These are phyloP conservation scores for Hanseniaspora taiwanica DNA, from an alignment of 805 yeast genomes.

Conservation along the genomic window DNA sequence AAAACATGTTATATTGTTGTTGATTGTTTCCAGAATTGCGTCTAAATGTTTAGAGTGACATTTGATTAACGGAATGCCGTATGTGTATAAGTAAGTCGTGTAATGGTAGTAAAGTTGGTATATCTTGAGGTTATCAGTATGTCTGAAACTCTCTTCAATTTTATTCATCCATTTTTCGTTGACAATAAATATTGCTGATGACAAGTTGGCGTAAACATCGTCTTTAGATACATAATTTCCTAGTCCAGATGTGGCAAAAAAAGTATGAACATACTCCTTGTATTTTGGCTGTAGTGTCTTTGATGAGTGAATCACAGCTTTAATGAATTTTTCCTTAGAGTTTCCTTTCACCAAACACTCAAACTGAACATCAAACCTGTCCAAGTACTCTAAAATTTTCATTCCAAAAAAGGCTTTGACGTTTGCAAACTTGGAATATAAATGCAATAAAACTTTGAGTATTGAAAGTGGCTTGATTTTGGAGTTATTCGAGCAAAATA, in stretches of 20 bases:
- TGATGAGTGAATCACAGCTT: conserved; percentile 8
- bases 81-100: conserved; percentile 1
- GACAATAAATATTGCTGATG: neutral
- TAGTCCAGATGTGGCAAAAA: neutral
- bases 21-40: neutral
- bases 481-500: conserved; percentile 1
- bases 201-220: neutral
- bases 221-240: neutral
- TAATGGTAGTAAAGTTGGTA: conserved; percentile 5
- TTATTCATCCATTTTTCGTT: conserved; percentile 3
- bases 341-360: conserved; percentile 15
- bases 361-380: conserved; percentile 13
- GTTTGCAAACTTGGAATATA: neutral
- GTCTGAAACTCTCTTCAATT: conserved; percentile 2
- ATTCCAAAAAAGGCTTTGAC: conserved; percentile 17
- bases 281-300: neutral
- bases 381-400: conserved; percentile 20
- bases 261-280: neutral
- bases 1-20: neutral
- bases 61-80: neutral
- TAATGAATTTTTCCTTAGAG: conserved; percentile 8
- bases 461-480: neutral
- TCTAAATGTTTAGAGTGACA: neutral
- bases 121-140: conserved; percentile 1
- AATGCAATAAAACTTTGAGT: neutral